Conservation (phyloP, 176 grass and related monocot species). For the Phyllostachys edulis region DNA sequence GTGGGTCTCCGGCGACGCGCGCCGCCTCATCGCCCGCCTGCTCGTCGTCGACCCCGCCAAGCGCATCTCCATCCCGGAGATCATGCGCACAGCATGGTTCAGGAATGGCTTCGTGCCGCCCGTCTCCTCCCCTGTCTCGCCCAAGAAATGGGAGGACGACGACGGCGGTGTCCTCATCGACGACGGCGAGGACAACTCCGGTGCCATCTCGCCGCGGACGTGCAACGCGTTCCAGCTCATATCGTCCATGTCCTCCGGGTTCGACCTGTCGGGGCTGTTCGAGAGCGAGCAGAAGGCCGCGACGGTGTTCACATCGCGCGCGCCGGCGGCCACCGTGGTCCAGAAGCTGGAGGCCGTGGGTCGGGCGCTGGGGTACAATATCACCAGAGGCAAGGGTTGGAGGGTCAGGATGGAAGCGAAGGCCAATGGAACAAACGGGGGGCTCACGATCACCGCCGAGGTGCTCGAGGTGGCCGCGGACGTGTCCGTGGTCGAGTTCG, state of each 20-base stretch:
- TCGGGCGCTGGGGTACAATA: conserved; percentile 45
- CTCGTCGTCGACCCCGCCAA: conserved; percentile 78
- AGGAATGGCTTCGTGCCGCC: conserved; percentile 53
- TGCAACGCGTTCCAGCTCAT: conserved; percentile 99
- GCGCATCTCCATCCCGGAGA: conserved; percentile 69
- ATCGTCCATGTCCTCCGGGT: conserved; percentile 92
- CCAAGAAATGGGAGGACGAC: conserved; percentile 23
- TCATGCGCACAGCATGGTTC: conserved; percentile 73
- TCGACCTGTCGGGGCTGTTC: conserved; percentile 84
- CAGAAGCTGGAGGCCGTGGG: conserved; percentile 50
- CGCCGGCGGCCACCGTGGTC: conserved; percentile 48
- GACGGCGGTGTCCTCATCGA: not conserved
- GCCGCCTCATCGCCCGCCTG: conserved; percentile 65
- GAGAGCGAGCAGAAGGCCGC: conserved; percentile 56
- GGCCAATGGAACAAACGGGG: conserved; percentile 35
- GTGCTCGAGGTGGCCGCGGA: conserved; percentile 67
- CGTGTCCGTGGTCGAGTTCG: conserved; percentile 72
- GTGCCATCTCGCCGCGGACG: conserved; percentile 49
- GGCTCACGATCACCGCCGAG: conserved; percentile 60
- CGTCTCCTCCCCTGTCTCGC: conserved; percentile 9
- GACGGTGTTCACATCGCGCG: conserved; percentile 75
- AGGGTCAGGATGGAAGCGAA: conserved; percentile 60
- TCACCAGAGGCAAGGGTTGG: conserved; percentile 48
- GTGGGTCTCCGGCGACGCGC: conserved; percentile 78
- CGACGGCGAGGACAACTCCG: not conserved